A percentile compares a stretch with the other conserved stretches of the same genome.
Conservation (phyloP, 2,329 filamentous ascomycete genomes). For the Alternaria longipes region DNA sequence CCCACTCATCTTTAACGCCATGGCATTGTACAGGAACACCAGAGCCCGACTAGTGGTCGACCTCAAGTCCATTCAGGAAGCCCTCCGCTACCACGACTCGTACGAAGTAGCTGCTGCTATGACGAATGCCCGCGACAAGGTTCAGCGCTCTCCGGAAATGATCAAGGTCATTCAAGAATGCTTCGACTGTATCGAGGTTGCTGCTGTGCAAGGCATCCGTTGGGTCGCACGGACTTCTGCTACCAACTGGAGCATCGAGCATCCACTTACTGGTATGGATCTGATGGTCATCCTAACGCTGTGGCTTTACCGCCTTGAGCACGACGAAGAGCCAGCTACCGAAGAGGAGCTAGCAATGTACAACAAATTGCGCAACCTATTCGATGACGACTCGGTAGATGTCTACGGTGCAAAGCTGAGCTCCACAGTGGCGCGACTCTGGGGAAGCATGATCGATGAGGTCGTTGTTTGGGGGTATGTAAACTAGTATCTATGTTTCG, state of each 20-base stretch:
- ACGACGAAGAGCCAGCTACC: conserved; percentile 90
- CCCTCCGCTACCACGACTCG: conserved; percentile 93
- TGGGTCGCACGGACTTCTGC: conserved; percentile 98
- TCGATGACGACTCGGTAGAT: conserved; percentile 89
- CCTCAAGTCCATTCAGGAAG: conserved; percentile 94
- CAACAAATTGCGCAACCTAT: conserved; percentile 88
- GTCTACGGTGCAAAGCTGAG: conserved; percentile 84
- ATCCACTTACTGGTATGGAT: conserved; percentile 94
- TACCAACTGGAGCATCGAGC: conserved; percentile 99
- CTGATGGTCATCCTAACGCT: conserved; percentile 97
- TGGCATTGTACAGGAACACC: conserved; percentile 95
- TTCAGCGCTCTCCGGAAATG: conserved; percentile 96
- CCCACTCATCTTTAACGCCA: conserved; percentile 96
- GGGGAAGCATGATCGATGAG: conserved; percentile 98
- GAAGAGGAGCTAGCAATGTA: conserved; percentile 90
- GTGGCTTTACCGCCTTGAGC: conserved; percentile 99
- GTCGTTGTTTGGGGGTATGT: conserved; percentile 99
- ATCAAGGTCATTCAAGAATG: conserved; percentile 98
- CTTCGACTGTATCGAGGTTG: conserved; percentile 97
- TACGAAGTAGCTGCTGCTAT: conserved; percentile 97
- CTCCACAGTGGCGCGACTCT: conserved; percentile 92
- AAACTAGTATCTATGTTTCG: neutral
- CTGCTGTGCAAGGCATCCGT: conserved; percentile 90
- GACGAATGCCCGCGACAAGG: conserved; percentile 91
- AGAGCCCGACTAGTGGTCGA: conserved; percentile 93